These are phyloP conservation scores for Striga asiatica DNA, from an alignment of 257 asterid species.

Conservation along the genomic window DNA sequence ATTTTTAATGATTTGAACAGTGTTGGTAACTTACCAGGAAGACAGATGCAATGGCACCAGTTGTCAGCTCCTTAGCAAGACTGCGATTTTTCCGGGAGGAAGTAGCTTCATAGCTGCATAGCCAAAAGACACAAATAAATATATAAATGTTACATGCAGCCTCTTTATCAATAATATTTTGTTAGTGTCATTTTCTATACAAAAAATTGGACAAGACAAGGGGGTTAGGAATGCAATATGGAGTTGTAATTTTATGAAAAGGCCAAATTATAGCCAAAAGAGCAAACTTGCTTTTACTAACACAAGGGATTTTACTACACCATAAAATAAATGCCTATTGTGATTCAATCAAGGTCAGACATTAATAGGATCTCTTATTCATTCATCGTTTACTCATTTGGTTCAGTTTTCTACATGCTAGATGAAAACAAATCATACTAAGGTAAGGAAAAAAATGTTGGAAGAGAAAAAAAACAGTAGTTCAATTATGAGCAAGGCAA, in stretches of 20 bases:
- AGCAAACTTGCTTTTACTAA: background rate
- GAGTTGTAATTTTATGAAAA: background rate
- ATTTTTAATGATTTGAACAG: background rate
- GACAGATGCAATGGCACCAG: conserved; percentile 82
- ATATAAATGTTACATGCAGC: background rate
- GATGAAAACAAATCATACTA: background rate
- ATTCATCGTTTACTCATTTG: background rate
- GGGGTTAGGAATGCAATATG: background rate
- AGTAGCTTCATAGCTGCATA: conserved; percentile 89
- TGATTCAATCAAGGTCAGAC: background rate
- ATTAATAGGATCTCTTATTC: background rate
- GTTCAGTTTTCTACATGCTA: background rate
- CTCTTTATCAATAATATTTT: background rate
- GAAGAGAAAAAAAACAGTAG: background rate
- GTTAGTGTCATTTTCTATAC: background rate
- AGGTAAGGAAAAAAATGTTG: background rate
- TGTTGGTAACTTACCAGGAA: conserved; percentile 48
- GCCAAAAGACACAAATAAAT: background rate
- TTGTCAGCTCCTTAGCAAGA: conserved; percentile 72
- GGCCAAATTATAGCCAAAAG: background rate
- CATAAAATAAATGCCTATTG: background rate
- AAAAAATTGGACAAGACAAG: background rate
- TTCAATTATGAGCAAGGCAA: background rate
- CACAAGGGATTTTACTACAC: background rate
- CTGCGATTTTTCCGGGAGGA: conserved; percentile 76